Evolutionary conservation across 176 grass and related monocot genomes (phyloP).

Genomic region (Oryza punctata): DNA sequence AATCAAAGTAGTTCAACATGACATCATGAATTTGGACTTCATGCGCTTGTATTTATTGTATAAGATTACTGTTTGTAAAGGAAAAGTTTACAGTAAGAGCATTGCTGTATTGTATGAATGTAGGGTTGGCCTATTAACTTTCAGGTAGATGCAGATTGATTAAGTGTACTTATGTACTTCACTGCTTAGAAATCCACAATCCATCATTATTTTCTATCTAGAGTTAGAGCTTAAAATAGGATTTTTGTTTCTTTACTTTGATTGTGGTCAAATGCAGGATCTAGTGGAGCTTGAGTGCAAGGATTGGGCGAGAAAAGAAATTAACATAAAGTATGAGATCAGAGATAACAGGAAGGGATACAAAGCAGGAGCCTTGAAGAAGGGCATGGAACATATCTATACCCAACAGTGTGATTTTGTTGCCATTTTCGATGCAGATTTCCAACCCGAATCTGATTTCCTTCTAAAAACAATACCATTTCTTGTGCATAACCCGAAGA

Average conservation of each 20-base stretch:
- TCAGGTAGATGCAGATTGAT: background rate
- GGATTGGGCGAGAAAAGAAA: conserved; percentile 55
- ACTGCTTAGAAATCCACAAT: background rate
- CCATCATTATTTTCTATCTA: background rate
- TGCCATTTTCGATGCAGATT: conserved; percentile 84
- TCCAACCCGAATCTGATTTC: conserved; percentile 68
- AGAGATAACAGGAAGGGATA: conserved; percentile 70
- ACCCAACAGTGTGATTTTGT: conserved; percentile 65
- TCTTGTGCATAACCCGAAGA: conserved; percentile 63
- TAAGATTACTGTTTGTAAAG: background rate
- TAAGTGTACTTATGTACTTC: background rate
- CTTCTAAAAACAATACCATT: conserved; percentile 77
- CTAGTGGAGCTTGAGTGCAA: conserved; percentile 72
- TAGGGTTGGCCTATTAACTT: background rate
- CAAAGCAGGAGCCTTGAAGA: conserved; percentile 78
- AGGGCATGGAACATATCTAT: conserved; percentile 67
- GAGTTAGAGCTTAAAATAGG: background rate
- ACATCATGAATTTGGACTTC: background rate
- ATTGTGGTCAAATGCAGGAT: conserved; percentile 50
- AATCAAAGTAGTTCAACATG: too few relatives aligned
- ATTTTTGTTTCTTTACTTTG: background rate
- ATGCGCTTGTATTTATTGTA: background rate
- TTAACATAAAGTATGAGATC: conserved; percentile 62
- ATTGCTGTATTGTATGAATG: background rate
- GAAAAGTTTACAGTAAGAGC: background rate